These are phyloP conservation scores for Leccinum obscurum DNA, from an alignment of 768 basidiomycete genomes.

Conservation along the genomic window DNA sequence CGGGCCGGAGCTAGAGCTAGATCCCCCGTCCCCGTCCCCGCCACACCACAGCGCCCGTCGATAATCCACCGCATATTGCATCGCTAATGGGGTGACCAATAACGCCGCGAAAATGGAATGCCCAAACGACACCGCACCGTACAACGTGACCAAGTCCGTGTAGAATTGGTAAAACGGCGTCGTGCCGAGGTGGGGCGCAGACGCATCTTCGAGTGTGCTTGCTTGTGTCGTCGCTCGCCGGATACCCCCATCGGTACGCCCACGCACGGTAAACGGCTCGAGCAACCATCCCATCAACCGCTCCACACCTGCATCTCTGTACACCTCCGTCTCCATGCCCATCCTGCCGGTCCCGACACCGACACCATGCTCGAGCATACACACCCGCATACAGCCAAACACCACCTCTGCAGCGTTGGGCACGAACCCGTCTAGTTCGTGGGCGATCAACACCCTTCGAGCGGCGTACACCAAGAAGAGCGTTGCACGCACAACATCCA, in stretches of 20 bases:
- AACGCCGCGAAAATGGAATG: slow-evolving; percentile 74
- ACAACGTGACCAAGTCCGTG: slow-evolving; percentile 87
- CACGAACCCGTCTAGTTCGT: slow-evolving; percentile 40
- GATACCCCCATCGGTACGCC: neutral
- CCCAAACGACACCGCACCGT: slow-evolving; percentile 87
- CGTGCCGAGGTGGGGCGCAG: slow-evolving; percentile 57
- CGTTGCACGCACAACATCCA: slow-evolving; percentile 69
- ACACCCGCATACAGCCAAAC: slow-evolving; percentile 88
- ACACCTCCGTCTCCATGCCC: slow-evolving; percentile 57
- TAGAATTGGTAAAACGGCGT: slow-evolving; percentile 93
- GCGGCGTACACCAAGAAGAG: slow-evolving; percentile 59
- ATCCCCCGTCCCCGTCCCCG: slow-evolving; percentile 37
- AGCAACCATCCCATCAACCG: slow-evolving; percentile 61
- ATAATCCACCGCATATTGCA: slow-evolving; percentile 80
- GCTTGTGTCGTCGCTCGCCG: slow-evolving; percentile 7
- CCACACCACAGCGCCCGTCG: slow-evolving; percentile 84
- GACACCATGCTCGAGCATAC: slow-evolving; percentile 88
- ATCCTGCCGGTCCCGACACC: slow-evolving; percentile 19
- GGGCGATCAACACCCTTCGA: slow-evolving; percentile 44
- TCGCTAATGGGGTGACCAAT: slow-evolving; percentile 73
- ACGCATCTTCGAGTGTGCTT: slow-evolving; percentile 50
- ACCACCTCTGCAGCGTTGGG: slow-evolving; percentile 38
- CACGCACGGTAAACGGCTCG: slow-evolving; percentile 46
- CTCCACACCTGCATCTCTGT: slow-evolving; percentile 68
- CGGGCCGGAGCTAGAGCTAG: neutral